phyloP scores from a whole-genome alignment of 2,329 filamentous ascomycete genomes.

The Diaporthe australafricana region DNA sequence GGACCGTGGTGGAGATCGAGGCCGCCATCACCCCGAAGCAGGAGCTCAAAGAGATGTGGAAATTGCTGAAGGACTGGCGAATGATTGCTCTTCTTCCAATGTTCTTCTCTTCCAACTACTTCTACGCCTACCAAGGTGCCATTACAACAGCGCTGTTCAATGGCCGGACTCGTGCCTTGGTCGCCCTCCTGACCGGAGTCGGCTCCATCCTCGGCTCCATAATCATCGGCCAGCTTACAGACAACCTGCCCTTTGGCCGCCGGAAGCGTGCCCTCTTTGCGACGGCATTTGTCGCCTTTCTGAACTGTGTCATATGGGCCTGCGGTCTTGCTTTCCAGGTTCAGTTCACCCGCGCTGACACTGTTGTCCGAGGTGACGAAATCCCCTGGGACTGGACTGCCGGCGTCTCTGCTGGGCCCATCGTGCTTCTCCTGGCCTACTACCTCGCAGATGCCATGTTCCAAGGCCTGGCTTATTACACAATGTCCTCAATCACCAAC shows the following conservation, averaged over 20 bases:
- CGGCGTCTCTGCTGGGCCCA: conserved; percentile 41
- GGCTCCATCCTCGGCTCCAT: conserved; percentile 79
- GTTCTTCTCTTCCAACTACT: conserved; percentile 87
- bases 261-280: conserved; percentile 70
- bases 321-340: conserved; percentile 78
- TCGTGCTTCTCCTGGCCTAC: conserved; percentile 43
- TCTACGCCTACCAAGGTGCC: conserved; percentile 83
- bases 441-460: conserved; percentile 44
- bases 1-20: conserved; percentile 39
- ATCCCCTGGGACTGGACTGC: conserved; percentile 45
- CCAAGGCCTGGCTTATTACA: conserved; percentile 74
- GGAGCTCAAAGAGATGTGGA: conserved; percentile 38
- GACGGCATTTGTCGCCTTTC: conserved; percentile 65
- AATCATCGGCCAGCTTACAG: conserved; percentile 73
- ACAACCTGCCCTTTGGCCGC: conserved; percentile 66
- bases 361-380: conserved; percentile 35
- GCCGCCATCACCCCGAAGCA: conserved; percentile 33
- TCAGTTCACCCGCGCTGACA: conserved; percentile 51
- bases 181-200: conserved; percentile 77
- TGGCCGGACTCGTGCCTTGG: conserved; percentile 79
- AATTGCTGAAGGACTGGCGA: conserved; percentile 39
- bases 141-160: conserved; percentile 80
- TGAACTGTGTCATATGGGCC: conserved; percentile 77
- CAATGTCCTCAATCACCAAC: conserved; percentile 81
- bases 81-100: conserved; percentile 82